Evolutionary conservation across 2,329 filamentous ascomycete species (phyloP).

Genomic region (Dryadomyces quercus-mongolicae): DNA sequence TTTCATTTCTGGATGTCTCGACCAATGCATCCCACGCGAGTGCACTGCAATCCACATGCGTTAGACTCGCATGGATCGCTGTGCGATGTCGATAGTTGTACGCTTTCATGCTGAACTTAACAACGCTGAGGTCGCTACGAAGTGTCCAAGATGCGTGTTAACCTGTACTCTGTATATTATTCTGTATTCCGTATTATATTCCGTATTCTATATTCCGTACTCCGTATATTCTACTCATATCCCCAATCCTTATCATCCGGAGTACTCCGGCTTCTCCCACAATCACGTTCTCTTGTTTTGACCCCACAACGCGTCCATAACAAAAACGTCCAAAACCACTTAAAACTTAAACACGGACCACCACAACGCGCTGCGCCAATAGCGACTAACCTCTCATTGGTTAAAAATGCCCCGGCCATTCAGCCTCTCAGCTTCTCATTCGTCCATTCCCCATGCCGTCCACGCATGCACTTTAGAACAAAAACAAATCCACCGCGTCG

Average conservation of each 20-base stretch:
- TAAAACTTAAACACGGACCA: conserved; percentile 5
- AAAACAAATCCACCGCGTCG: not conserved
- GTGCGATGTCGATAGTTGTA: not conserved
- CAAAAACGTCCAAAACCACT: too few species aligned
- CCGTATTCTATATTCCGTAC: too few species aligned
- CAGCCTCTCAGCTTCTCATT: not conserved
- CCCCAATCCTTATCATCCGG: too few species aligned
- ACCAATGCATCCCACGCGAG: not conserved
- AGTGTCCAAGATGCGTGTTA: too few species aligned
- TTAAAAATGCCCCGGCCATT: not conserved
- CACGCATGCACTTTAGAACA: not conserved
- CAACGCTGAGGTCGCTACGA: too few species aligned
- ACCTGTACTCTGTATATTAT: too few species aligned
- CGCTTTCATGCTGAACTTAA: too few species aligned
- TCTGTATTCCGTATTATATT: too few species aligned
- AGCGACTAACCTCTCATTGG: not conserved
- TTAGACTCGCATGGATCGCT: not conserved
- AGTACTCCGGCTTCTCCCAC: not conserved
- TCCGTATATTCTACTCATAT: not conserved
- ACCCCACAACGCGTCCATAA: not conserved
- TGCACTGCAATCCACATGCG: not conserved
- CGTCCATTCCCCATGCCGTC: not conserved
- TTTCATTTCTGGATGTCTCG: not conserved
- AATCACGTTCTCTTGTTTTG: not conserved
- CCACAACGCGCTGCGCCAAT: not conserved